Base-by-base conservation (phyloP, 2,329 filamentous ascomycete genomes). In the Cercospora zeina region DNA sequence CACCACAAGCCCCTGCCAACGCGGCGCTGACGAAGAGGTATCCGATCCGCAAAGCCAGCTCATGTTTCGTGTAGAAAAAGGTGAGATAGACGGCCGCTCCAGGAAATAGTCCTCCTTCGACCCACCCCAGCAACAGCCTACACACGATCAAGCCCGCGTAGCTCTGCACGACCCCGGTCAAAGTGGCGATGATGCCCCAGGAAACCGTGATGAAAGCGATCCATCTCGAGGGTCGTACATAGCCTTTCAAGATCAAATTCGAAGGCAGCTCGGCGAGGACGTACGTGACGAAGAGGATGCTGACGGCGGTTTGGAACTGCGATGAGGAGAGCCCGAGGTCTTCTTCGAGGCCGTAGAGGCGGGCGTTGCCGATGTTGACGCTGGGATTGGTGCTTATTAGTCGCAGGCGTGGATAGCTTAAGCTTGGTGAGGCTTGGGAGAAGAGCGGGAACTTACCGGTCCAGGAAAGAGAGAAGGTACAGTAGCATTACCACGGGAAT, bases 401-500 rank as follows among this genome's bases (percentile, higher is more conserved):
- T 31, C 30, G 30, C 30, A 4, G 30, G 4, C 30, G 30, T 9
- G 30, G 19, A 30, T 16, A 31, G 21, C 24, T 59, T 54, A 50
- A 50, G 45, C 33, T 60, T 39, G 36, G 27, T 16, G 19, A 19
- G n/a, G 6, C 19, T n/a, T 30, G n/a, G 10, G 11, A 14, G 11
- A 19, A 37, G 30, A 33, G 30, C 24, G 16, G 31, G 24, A 21
- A 77, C 80, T 73, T 71, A 86, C 83, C 89, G 81, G 72, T 91
- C 89, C 8, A 93, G 77, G 72, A 92, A 93, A 67, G 86, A 89
- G 67, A 92, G 86, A 13, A 92, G 80, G 72, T 93, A 93, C 14
- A 89, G 75, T 6, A 84, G 73, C 84, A 89, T 89, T 7, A 89
- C 79, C 19, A 89, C 77, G 2, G 88, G 88, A 13, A 90, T 81